Evolutionary conservation across 768 basidiomycete genomes (phyloP).

Genomic region (Thelephora ganbajun): DNA sequence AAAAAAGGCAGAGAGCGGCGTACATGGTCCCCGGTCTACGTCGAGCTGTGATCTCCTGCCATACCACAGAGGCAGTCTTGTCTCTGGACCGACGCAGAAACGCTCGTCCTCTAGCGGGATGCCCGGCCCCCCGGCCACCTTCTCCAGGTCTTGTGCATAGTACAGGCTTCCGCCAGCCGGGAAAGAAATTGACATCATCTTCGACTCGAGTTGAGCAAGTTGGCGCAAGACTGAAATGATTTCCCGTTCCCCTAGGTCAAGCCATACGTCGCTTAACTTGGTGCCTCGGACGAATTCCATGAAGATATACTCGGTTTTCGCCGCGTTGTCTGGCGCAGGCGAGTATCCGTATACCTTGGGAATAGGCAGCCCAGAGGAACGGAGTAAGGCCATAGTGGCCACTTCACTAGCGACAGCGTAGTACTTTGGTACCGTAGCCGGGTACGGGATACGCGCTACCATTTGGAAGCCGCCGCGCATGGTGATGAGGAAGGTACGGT

Average conservation of each 20-base stretch:
- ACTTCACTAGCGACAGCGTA: conserved; percentile 14
- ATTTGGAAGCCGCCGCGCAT: conserved; percentile 11
- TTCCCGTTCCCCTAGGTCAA: conserved; percentile 2
- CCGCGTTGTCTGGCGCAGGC: conserved; percentile 3
- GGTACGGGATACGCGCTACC: conserved; percentile 14
- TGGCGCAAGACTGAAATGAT: conserved; percentile 3
- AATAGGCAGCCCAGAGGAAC: conserved; percentile 11
- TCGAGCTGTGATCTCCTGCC: too few relatives aligned
- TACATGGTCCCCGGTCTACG: too few relatives aligned
- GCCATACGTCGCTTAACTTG: conserved; percentile 5
- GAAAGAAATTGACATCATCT: too few relatives aligned
- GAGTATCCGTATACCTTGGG: conserved; percentile 14
- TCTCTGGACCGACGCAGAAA: too few relatives aligned
- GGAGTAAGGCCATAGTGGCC: conserved; percentile 12
- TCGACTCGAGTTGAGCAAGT: conserved; percentile 4
- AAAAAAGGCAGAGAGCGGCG: too few relatives aligned
- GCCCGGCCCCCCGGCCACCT: too few relatives aligned
- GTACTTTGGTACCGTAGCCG: conserved; percentile 9
- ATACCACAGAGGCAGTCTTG: too few relatives aligned
- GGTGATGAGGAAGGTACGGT: conserved; percentile 19
- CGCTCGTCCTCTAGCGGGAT: too few relatives aligned
- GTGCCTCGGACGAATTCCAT: conserved; percentile 6
- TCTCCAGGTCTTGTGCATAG: too few relatives aligned
- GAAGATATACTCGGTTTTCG: conserved; percentile 6
- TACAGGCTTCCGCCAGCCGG: too few relatives aligned